Evolutionary conservation across 805 yeast species (phyloP).

Genomic region (Nakazawaea sp.): DNA sequence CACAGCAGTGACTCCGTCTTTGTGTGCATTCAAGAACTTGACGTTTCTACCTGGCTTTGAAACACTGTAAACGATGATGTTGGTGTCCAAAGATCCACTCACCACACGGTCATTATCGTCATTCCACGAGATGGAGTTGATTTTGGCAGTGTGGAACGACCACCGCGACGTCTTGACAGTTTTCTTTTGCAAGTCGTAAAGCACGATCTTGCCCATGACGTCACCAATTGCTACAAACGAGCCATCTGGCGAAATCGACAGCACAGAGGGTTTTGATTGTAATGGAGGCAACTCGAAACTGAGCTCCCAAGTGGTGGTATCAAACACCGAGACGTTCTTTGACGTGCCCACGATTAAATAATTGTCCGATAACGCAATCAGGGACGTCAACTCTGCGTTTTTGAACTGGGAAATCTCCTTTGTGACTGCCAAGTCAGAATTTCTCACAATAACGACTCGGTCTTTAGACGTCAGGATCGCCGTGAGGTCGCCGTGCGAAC

Average conservation of each 20-base stretch:
- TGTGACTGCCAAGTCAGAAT: constrained; percentile 18
- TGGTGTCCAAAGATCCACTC: constrained; percentile 81
- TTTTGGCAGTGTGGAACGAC: constrained; percentile 89
- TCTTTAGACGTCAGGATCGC: constrained; percentile 42
- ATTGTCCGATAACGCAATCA: constrained; percentile 36
- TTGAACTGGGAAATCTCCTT: constrained; percentile 22
- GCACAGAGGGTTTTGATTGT: constrained; percentile 56
- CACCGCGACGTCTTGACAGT: constrained; percentile 76
- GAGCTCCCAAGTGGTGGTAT: constrained; percentile 21
- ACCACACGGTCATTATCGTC: constrained; percentile 64
- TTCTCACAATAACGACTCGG: constrained; percentile 25
- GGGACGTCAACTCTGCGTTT: constrained; percentile 30
- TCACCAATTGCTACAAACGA: constrained; percentile 79
- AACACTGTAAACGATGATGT: constrained; percentile 73
- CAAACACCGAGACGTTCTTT: constrained; percentile 33
- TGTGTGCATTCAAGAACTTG: constrained; percentile 75
- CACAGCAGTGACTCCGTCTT: constrained; percentile 75
- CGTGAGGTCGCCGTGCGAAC: constrained; percentile 26
- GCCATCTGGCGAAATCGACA: constrained; percentile 67
- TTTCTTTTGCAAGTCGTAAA: constrained; percentile 51
- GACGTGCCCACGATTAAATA: constrained; percentile 44
- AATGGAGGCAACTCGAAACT: constrained; percentile 31
- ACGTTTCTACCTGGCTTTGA: constrained; percentile 70
- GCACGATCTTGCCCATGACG: constrained; percentile 74
- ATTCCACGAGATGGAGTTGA: constrained; percentile 76